Percentiles rank a stretch among this genome's conserved stretches.
Conservation (phyloP, 2,329 filamentous ascomycete genomes). For the Hypoxylon sp. region DNA sequence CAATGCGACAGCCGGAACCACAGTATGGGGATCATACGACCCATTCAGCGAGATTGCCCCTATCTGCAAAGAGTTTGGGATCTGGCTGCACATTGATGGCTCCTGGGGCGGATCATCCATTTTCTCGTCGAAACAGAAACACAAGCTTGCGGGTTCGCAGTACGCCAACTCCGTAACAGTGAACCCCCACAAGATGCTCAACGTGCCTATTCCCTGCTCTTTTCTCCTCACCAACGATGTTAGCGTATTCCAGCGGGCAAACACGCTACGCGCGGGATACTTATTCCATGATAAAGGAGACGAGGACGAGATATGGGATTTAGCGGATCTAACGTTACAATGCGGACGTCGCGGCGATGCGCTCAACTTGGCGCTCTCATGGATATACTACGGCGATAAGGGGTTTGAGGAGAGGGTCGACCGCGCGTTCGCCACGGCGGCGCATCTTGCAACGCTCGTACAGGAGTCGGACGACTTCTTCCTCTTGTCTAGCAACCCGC, state of each 20-base stretch:
- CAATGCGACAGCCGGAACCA: conserved; percentile 95
- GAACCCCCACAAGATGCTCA: conserved; percentile 98
- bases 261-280: conserved; percentile 89
- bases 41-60: conserved; percentile 77
- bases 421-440: conserved; percentile 78
- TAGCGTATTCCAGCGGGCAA: conserved; percentile 81
- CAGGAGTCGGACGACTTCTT: conserved; percentile 70
- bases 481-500: conserved; percentile 80
- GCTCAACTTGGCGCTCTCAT: conserved; percentile 87
- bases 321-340: conserved; percentile 93
- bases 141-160: conserved; percentile 77
- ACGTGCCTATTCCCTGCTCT: conserved; percentile 89
- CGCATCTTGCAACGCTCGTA: conserved; percentile 74
- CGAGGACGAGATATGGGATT: conserved; percentile 75
- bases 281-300: conserved; percentile 75
- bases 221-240: conserved; percentile 87
- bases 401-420: conserved; percentile 81
- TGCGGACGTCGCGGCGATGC: conserved; percentile 89
- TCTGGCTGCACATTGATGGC: conserved; percentile 96
- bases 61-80: conserved; percentile 76
- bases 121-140: conserved; percentile 74
- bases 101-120: conserved; percentile 90
- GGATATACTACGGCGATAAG: conserved; percentile 86
- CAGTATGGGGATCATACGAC: conserved; percentile 90
- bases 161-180: conserved; percentile 86